These are phyloP conservation scores for Venturia aucupariae DNA, from an alignment of 2,329 filamentous ascomycete genomes.

Conservation along the genomic window DNA sequence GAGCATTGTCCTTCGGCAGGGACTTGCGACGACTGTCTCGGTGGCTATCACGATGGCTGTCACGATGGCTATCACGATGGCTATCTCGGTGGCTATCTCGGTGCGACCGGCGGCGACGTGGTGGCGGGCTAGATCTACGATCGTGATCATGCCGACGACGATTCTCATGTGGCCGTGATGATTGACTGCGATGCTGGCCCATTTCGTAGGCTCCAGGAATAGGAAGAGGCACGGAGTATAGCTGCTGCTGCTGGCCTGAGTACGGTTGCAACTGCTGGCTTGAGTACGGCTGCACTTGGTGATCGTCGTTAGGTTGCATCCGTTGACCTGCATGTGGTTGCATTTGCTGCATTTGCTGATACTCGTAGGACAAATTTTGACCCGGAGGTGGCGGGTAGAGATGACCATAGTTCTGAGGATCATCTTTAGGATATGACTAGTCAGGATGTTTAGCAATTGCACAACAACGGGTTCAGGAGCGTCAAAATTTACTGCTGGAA, in stretches of 20 bases:
- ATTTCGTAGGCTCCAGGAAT: not conserved
- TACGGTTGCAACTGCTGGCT: not conserved
- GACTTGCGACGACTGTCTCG: not conserved
- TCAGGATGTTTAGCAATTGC: not conserved
- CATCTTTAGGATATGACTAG: slow-evolving; percentile 3
- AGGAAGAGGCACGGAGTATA: not conserved
- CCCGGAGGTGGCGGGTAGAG: slow-evolving; percentile 9
- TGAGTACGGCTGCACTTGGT: not conserved
- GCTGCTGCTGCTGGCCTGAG: not conserved
- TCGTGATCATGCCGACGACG: not conserved
- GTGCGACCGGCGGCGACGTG: not conserved
- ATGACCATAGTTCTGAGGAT: not conserved
- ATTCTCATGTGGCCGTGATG: not conserved
- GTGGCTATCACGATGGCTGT: not conserved
- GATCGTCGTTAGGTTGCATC: not conserved
- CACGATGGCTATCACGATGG: not conserved
- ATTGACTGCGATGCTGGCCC: not conserved
- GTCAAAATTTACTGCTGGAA: slow-evolving; percentile 1
- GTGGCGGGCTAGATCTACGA: not conserved
- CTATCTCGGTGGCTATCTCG: not conserved
- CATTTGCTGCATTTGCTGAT: not conserved
- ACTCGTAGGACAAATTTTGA: not conserved
- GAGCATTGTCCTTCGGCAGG: slow-evolving; percentile 16
- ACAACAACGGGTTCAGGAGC: not conserved
- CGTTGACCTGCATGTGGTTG: not conserved